Base-by-base conservation (phyloP, 2,329 filamentous ascomycete genomes). In the Diaporthe velutina region DNA sequence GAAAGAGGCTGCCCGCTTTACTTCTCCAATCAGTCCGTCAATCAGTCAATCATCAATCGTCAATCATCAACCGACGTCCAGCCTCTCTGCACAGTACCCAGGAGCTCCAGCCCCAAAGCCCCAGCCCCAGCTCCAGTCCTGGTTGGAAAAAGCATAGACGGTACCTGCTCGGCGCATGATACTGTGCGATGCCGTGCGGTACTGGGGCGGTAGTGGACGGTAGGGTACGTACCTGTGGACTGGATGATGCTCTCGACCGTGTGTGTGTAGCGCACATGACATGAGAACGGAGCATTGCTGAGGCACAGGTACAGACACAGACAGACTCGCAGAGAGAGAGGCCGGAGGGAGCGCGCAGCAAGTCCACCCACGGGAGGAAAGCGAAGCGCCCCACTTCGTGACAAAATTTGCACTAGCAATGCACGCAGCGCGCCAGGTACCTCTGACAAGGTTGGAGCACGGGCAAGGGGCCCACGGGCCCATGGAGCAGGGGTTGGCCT, bases 371-470 rank as follows among this genome's bases (percentile, higher is more conserved):
- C 60, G 42, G 60, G 30, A 67, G n/a, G 33, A 35, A 67, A 52
- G 64, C 45, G 64, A 67, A 45, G 30, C 30, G 19, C 64, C 64
- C 45, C 64, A 52, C 22, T n/a, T n/a, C 8, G 64, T 52, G 64
- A 67, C 64, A 67, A 33, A 67, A 67, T 67, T 35, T 52, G 64
- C 64, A 52, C 64, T 67, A 52, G 64, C 64, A 52, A 67, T 52
- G 45, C 33, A 38, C 64, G 64, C 45, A 25, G 22, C 22, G 45
- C 33, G 64, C 17, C 64, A 67, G 64, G 64, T 67, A 67, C 64
- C 64, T 67, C 30, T 19, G 28, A 67, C 64, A 67, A 52, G 45
- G 64, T 52, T 67, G 45, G 45, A 15, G 45, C 64, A 38, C 30
- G 22, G 64, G 64, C 64, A 52, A 45, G 61, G 61, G 42, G 28